Evolutionary conservation across 768 basidiomycete species (phyloP).

Genomic region (Leucocoprinus birnbaumii): DNA sequence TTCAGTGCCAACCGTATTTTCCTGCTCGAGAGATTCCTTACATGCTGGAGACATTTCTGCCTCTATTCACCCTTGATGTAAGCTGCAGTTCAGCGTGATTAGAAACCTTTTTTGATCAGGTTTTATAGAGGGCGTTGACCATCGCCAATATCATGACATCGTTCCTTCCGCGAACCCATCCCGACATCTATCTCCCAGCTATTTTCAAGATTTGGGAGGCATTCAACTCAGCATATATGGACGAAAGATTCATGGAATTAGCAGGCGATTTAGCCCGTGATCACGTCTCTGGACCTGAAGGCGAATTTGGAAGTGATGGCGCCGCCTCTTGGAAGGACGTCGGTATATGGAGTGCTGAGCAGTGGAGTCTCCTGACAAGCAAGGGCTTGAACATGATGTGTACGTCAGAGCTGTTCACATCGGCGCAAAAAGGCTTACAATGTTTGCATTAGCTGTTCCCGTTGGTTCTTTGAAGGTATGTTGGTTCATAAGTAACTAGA

Average conservation of each 20-base stretch:
- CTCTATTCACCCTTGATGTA: conserved; percentile 70
- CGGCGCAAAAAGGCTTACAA: background rate
- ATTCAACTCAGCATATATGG: conserved; percentile 70
- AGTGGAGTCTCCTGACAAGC: conserved; percentile 81
- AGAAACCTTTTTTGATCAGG: background rate
- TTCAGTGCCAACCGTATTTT: conserved; percentile 70
- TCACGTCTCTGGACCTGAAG: conserved; percentile 55
- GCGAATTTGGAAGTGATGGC: conserved; percentile 52
- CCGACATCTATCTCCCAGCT: conserved; percentile 65
- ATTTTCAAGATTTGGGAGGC: conserved; percentile 78
- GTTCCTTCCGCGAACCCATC: conserved; percentile 69
- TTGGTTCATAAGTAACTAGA: no score
- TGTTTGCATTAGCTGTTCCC: conserved; percentile 52
- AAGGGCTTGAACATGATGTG: conserved; percentile 84
- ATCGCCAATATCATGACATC: conserved; percentile 75
- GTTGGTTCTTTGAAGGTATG: conserved; percentile 66
- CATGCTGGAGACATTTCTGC: conserved; percentile 73
- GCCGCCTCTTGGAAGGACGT: conserved; percentile 74
- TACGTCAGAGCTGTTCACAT: conserved; percentile 27
- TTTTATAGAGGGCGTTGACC: conserved; percentile 55
- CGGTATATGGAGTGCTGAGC: conserved; percentile 83
- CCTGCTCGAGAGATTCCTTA: conserved; percentile 57
- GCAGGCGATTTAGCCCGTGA: conserved; percentile 70
- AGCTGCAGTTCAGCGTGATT: conserved; percentile 19
- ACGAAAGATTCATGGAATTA: conserved; percentile 73